A percentile compares a stretch with the other conserved stretches of the same genome.
phyloP scores from a whole-genome alignment of 1,284 basidiomycete genomes.

The Apiotrichum mycotoxinovorans region DNA sequence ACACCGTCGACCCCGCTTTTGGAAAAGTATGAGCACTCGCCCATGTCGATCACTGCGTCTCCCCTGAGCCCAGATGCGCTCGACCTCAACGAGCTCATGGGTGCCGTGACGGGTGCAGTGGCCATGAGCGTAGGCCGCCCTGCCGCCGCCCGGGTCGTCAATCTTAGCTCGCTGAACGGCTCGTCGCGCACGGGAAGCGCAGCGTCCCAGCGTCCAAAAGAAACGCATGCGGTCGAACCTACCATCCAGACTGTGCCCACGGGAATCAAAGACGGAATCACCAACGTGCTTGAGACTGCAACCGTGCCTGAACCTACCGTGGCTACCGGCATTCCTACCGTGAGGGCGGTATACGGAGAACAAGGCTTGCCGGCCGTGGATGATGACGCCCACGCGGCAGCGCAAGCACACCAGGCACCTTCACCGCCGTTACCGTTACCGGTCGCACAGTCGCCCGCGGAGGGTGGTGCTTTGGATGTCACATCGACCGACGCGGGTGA shows the following conservation, averaged over 20 bases:
- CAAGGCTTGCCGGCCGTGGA: no score
- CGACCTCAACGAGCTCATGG: conserved; percentile 4
- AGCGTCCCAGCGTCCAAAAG: background rate
- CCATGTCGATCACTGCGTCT: background rate
- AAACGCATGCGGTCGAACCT: background rate
- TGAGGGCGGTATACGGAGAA: background rate
- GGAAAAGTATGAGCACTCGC: background rate
- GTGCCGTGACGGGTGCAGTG: conserved; percentile 1
- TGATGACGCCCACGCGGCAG: no score
- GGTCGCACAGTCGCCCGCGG: no score
- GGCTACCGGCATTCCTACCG: background rate
- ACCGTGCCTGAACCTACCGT: background rate
- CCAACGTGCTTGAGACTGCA: no score
- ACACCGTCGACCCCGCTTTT: background rate
- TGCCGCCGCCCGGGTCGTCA: background rate
- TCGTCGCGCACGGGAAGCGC: background rate
- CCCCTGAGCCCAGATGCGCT: background rate
- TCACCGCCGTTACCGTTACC: no score
- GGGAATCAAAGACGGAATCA: no score
- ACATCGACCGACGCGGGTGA: no score
- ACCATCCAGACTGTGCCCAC: no score
- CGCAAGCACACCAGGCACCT: background rate
- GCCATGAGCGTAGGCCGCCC: background rate
- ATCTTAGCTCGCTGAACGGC: background rate
- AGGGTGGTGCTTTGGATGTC: no score